Conservation (phyloP, 768 basidiomycete genomes). For the Podaxis carcinomalis region DNA sequence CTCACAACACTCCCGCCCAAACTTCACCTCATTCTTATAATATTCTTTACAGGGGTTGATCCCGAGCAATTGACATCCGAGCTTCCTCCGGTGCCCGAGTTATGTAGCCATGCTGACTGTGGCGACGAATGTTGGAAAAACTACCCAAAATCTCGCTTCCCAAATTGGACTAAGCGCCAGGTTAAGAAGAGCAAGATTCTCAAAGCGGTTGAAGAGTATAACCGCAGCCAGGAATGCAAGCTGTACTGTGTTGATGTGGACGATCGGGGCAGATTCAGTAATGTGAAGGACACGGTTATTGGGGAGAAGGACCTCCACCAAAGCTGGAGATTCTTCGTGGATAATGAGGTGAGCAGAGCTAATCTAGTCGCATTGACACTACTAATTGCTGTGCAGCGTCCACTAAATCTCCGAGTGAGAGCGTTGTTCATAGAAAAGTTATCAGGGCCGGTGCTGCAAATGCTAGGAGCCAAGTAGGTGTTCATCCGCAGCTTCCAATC, state of each 20-base stretch:
- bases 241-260: constrained; percentile 40
- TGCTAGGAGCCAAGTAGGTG: constrained; percentile 53
- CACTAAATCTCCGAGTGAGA: constrained; percentile 39
- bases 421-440: constrained; percentile 51
- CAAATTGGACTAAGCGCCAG: constrained; percentile 48
- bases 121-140: constrained; percentile 27
- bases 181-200: constrained; percentile 32
- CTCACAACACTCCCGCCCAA: too few relatives aligned
- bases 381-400: constrained; percentile 16
- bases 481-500: constrained; percentile 32
- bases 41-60: constrained; percentile 16
- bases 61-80: constrained; percentile 22
- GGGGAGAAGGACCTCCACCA: constrained; percentile 20
- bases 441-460: constrained; percentile 49
- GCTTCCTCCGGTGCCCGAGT: constrained; percentile 22
- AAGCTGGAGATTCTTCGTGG: constrained; percentile 36
- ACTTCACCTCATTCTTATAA: background rate
- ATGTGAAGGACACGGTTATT: constrained; percentile 21
- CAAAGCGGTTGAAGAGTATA: constrained; percentile 8
- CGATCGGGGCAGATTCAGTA: constrained; percentile 30
- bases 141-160: constrained; percentile 38
- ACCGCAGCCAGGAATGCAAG: background rate
- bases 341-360: constrained; percentile 27
- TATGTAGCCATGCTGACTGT: constrained; percentile 26
- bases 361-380: background rate